phyloP scores from a whole-genome alignment of 805 yeast species.

The Torulaspora franciscae region DNA sequence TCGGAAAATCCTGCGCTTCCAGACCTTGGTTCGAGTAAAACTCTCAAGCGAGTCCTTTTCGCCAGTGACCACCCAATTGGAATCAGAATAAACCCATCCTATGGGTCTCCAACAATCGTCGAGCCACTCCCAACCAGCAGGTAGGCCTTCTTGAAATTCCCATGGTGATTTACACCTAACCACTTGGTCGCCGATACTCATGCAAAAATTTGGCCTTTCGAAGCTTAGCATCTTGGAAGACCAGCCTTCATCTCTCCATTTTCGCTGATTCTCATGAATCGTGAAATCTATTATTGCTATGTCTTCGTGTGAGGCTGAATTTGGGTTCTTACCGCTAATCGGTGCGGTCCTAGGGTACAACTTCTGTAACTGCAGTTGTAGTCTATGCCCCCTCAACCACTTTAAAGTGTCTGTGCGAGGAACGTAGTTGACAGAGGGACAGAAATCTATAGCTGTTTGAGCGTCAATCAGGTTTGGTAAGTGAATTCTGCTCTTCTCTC shows the following conservation, averaged over 20 bases:
- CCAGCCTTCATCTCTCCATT: conserved; percentile 30
- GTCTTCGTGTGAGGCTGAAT: background rate
- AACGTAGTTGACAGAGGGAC: background rate
- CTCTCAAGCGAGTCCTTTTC: conserved; percentile 23
- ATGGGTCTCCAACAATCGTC: conserved; percentile 28
- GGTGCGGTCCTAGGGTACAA: conserved; percentile 14
- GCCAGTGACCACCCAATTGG: conserved; percentile 29
- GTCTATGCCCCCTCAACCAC: conserved; percentile 9
- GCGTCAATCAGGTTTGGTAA: conserved; percentile 2
- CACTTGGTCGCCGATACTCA: conserved; percentile 7
- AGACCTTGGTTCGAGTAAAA: conserved; percentile 28
- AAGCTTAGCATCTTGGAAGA: conserved; percentile 20
- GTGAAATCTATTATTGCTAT: conserved; percentile 22
- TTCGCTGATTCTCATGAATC: conserved; percentile 31
- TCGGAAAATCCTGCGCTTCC: conserved; percentile 24
- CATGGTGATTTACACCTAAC: conserved; percentile 17
- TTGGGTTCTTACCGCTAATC: conserved; percentile 1
- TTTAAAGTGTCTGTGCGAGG: conserved; percentile 18
- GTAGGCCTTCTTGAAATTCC: conserved; percentile 20
- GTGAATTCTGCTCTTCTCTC: background rate
- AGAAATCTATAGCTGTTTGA: conserved; percentile 3
- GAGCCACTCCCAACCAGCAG: conserved; percentile 27
- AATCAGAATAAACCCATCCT: conserved; percentile 28
- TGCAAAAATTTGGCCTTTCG: conserved; percentile 23
- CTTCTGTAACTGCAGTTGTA: conserved; percentile 15